phyloP scores from a whole-genome alignment of 768 basidiomycete genomes.

The Cyathus striatus region DNA sequence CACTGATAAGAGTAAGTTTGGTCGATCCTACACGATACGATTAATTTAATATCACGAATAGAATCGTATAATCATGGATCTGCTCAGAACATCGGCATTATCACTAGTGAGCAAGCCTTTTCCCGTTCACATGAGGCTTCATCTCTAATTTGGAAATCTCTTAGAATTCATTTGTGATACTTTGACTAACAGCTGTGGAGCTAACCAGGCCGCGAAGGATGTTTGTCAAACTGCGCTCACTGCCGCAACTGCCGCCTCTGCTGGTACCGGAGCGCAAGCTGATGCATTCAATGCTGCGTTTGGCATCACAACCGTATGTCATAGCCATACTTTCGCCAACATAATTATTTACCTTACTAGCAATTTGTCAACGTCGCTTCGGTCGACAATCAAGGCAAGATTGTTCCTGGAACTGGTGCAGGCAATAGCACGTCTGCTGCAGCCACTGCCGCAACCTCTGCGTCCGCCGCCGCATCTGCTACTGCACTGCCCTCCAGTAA shows the following conservation, averaged over 20 bases:
- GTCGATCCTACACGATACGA: no score
- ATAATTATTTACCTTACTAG: slow-evolving; percentile 11
- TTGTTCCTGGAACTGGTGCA: slow-evolving; percentile 21
- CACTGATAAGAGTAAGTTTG: slow-evolving; percentile 33
- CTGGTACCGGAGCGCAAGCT: slow-evolving; percentile 47
- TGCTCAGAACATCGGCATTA: slow-evolving; percentile 50
- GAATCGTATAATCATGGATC: slow-evolving; percentile 49
- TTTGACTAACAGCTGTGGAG: slow-evolving; percentile 46
- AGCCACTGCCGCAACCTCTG: slow-evolving; percentile 8
- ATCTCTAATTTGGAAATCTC: not conserved
- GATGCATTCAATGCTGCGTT: slow-evolving; percentile 46
- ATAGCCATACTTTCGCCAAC: slow-evolving; percentile 4
- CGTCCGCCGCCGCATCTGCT: slow-evolving; percentile 12
- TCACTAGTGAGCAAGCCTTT: slow-evolving; percentile 32
- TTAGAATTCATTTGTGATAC: slow-evolving; percentile 49
- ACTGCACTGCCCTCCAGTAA: slow-evolving; percentile 12
- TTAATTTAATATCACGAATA: no score
- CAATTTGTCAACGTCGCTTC: slow-evolving; percentile 31
- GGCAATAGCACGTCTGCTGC: slow-evolving; percentile 10
- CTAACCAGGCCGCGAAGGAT: slow-evolving; percentile 46
- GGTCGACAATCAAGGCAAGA: slow-evolving; percentile 33
- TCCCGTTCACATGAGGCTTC: not conserved
- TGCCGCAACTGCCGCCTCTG: slow-evolving; percentile 33
- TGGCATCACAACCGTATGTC: slow-evolving; percentile 31
- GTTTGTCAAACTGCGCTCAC: slow-evolving; percentile 38